Evolutionary conservation across 176 grass and related monocot genomes (phyloP), one percentile per base, ranked within the genome.

Genomic region (Luzula sylvatica): DNA sequence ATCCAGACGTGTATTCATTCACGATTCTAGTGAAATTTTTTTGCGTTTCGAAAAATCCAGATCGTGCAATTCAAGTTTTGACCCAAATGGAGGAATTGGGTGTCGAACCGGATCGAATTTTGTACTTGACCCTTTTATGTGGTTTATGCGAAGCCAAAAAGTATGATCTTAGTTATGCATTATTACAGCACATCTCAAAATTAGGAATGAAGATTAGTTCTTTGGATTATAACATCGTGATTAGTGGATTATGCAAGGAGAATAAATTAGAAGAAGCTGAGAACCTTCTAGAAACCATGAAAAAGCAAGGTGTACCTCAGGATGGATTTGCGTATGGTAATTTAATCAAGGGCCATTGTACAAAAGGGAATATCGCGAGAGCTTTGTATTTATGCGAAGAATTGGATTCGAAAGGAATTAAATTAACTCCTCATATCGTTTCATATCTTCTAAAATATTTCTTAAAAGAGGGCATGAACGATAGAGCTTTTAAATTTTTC

Each of bases 181-280:
- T 78, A 56, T 70, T 81, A 6, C 53, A 80, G 74, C 39, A 71
- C 56, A 71, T 79, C n/a, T 22, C 27, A 6, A 71, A 61, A 53
- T 44, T 65, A 15, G 73, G 56, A 14, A 9, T 87, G 15, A 27
- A 26, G 23, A 56, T 83, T 42, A 67, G 70, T 20, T 20, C 69
- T 48, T 53, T 81, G 11, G 60, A 73, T 42, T 87, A 83, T 78
- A 83, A 94, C 65, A 78, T 60, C 51, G 65, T 94, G 55, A 80
- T 94, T 53, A 52, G 49, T 67, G 65, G 79, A 16, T 62, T 94
- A 16, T 94, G 72, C 79, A 78, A 87, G 51, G 72, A 81, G 55
- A 76, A 68, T 52, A 83, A 40, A 78, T 17, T 87, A 55, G 58
- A 72, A 16, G 69, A 81, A 46, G 88, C 56, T 52, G 88, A 94